Percentiles rank a stretch among this genome's conserved stretches.
phyloP scores from a whole-genome alignment of 306 rosid species.

The Pyrus pyrifolia region DNA sequence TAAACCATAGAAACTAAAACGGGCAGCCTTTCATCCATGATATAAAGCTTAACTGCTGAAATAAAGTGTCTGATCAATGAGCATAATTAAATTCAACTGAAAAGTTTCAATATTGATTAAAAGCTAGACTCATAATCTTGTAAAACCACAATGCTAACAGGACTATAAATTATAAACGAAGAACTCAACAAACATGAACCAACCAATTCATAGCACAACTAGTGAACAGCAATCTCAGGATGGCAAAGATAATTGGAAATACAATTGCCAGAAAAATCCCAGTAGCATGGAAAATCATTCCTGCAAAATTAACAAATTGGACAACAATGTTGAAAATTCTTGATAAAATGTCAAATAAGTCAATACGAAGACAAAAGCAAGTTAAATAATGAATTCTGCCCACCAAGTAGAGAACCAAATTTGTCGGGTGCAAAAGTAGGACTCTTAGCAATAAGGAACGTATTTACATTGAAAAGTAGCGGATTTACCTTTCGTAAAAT shows the following conservation, averaged over 20 bases:
- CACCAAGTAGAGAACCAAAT: constrained; percentile 14
- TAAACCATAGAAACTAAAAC: constrained; percentile 6
- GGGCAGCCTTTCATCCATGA: constrained; percentile 4
- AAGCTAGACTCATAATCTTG: not conserved
- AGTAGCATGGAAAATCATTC: constrained; percentile 50
- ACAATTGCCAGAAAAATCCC: constrained; percentile 61
- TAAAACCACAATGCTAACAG: not conserved
- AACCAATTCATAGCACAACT: constrained; percentile 86
- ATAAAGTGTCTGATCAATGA: not conserved
- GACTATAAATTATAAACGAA: not conserved
- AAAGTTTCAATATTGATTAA: not conserved
- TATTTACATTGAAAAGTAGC: constrained; percentile 6
- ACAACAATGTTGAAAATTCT: constrained; percentile 6
- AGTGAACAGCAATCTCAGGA: constrained; percentile 54
- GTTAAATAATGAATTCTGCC: not conserved
- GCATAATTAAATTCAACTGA: not conserved
- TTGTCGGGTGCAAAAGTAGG: not conserved
- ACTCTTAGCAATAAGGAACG: constrained; percentile 6
- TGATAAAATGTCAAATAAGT: not conserved
- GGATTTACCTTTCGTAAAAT: constrained; percentile 69
- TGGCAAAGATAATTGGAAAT: constrained; percentile 63
- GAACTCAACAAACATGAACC: constrained; percentile 16
- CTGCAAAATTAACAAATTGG: constrained; percentile 44
- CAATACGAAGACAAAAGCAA: not conserved
- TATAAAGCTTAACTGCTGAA: not conserved